Base-by-base conservation (phyloP, 2,329 filamentous ascomycete genomes). In the Epichloe brachyelytri region DNA sequence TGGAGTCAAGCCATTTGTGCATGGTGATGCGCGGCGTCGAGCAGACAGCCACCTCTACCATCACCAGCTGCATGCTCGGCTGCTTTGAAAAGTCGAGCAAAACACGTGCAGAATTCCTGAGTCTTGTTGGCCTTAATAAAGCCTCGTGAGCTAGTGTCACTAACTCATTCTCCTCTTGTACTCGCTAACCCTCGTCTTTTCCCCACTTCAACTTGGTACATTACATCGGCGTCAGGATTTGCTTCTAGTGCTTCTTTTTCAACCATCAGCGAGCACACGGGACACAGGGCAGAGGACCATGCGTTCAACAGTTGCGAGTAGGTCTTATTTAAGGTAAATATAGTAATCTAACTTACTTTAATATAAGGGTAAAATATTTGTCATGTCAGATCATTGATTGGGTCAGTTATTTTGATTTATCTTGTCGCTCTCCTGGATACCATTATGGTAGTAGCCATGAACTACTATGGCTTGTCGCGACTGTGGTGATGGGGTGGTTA, bases 11-110 rank as follows among this genome's bases (percentile, higher is more conserved):
- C 62, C 93, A 98, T 70, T 74, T 97, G 45, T 98, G 93, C 74
- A 98, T 97, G 91, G 89, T 95, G 15, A 97, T 96, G 90, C 82
- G 93, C 45, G 93, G 93, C n/a, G 91, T 98, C 10, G 81, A 96
- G 65, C 96, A 98, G 75, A 89, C 88, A 0, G 80, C 77, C 40
- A 83, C 86, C 48, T 85, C 80, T 17, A 97, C 93, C 6, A 93
- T 94, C 38, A 98, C 93, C 17, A 96, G 89, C 72, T 97, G 91
- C 66, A 94, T 98, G 70, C 79, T 97, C n/a, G 93, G 93, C 39
- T 90, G 89, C 62, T 95, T 98, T 76, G 84, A 95, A 63, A 84
- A 83, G 54, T 88, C 87, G 60, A 88, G 88, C 54, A 96, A 95
- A 76, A 96, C 91, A 11, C 77, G 93, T 60, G 94, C 95, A 65